Percentiles rank a stretch among this genome's conserved stretches.
Evolutionary conservation across 208 protist species (phyloP).

Genomic region (Spongospora subterranea): DNA sequence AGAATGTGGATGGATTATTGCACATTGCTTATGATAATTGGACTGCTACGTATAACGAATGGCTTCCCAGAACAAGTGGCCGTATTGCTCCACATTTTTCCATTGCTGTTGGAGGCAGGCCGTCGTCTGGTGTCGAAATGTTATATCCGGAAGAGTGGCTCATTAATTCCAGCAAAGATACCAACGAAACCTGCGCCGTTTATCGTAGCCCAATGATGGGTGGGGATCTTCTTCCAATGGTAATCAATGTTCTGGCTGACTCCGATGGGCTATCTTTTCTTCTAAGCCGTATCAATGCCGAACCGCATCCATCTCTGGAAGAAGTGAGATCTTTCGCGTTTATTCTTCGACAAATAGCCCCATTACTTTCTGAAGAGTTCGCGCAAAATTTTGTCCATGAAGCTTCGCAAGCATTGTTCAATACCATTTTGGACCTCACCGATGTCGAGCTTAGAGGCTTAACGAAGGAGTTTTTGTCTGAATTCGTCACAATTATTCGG

Average conservation of each 20-base stretch:
- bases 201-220: constrained; percentile 31
- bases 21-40: constrained; percentile 19
- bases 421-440: neutral
- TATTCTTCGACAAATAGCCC: neutral
- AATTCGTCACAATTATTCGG: constrained; percentile 19
- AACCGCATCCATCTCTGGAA: neutral
- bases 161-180: neutral
- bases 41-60: constrained; percentile 38
- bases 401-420: neutral
- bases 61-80: neutral
- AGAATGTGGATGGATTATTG: neutral
- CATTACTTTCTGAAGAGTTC: neutral
- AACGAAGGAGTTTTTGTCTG: constrained; percentile 8
- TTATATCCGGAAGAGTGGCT: constrained; percentile 2
- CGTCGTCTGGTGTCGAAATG: constrained; percentile 29
- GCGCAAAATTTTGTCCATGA: neutral
- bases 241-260: neutral
- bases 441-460: neutral
- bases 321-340: neutral
- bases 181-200: neutral
- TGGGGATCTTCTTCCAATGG: constrained; percentile 11
- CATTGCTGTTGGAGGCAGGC: constrained; percentile 1
- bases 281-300: neutral
- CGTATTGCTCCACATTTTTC: constrained; percentile 10
- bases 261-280: neutral